phyloP scores from a whole-genome alignment of 208 protist species.

The Herpetomonas muscarum region DNA sequence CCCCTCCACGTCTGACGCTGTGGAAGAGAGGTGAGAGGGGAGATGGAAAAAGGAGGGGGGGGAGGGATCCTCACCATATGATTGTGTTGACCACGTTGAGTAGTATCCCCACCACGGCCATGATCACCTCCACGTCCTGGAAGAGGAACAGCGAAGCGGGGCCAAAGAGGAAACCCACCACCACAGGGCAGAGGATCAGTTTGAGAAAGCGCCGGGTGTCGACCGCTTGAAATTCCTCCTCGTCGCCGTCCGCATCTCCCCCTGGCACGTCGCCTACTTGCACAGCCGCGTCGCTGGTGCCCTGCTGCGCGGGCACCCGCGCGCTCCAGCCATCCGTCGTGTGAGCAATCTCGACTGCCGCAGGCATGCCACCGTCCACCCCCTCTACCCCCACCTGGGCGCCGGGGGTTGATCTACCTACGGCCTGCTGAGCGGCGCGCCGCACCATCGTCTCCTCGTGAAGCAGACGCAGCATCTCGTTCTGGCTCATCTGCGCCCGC shows the following conservation, averaged over 20 bases:
- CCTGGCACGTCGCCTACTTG: neutral
- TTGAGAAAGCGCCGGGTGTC: neutral
- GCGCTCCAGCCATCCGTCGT: neutral
- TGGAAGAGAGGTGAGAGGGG: constrained; percentile 2
- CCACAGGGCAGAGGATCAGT: neutral
- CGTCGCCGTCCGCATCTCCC: neutral
- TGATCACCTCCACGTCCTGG: neutral
- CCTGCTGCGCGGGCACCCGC: neutral
- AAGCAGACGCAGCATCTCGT: constrained; percentile 4
- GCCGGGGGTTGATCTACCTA: neutral
- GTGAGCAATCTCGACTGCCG: too few species aligned
- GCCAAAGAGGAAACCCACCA: constrained; percentile 10
- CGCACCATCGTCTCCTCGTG: constrained; percentile 7
- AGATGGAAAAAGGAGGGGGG: neutral
- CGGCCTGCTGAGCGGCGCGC: neutral
- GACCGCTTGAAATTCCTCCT: neutral
- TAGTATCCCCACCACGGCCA: neutral
- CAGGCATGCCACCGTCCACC: too few species aligned
- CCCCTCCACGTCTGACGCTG: too few species aligned
- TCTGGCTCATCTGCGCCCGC: neutral
- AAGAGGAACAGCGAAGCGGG: constrained; percentile 9
- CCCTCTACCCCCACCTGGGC: too few species aligned
- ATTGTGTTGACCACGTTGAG: constrained; percentile 8
- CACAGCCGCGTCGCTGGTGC: neutral
- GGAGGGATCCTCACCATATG: constrained; percentile 3